phyloP scores from a whole-genome alignment of 495 filamentous ascomycete genomes.

The Emericellopsis terricola region DNA sequence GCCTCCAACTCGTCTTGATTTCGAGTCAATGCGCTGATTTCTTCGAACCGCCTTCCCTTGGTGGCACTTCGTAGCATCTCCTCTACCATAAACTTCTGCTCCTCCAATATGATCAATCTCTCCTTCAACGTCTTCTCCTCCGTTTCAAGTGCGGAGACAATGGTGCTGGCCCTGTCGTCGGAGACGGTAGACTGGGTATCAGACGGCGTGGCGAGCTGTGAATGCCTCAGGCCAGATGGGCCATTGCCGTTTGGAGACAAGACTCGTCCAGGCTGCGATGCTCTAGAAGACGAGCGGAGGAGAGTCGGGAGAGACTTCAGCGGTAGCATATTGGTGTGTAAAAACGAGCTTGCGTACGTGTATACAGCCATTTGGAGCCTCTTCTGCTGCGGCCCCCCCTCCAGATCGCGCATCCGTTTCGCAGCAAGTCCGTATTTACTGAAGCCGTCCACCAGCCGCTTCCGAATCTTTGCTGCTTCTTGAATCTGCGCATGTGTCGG shows the following conservation, averaged over 20 bases:
- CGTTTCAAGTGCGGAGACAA: conserved; percentile 54
- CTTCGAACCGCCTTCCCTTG: conserved; percentile 71
- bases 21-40: conserved; percentile 58
- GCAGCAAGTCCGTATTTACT: conserved; percentile 77
- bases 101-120: conserved; percentile 74
- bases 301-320: conserved; percentile 73
- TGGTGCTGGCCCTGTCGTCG: conserved; percentile 24
- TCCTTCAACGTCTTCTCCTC: conserved; percentile 81
- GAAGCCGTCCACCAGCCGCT: conserved; percentile 80
- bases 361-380: conserved; percentile 73
- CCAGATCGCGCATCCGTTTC: conserved; percentile 63
- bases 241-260: conserved; percentile 10
- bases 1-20: conserved; percentile 72
- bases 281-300: conserved; percentile 42
- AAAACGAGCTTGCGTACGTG: conserved; percentile 62
- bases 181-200: conserved; percentile 28
- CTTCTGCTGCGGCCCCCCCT: conserved; percentile 53
- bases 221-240: conserved; percentile 14
- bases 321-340: conserved; percentile 85
- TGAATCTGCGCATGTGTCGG: conserved; percentile 58
- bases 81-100: conserved; percentile 80
- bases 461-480: conserved; percentile 81
- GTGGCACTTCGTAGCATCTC: conserved; percentile 78
- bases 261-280: conserved; percentile 6
- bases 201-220: conserved; percentile 23